phyloP scores from a whole-genome alignment of 345 rosid genomes.

The Chamaenerion angustifolium region DNA sequence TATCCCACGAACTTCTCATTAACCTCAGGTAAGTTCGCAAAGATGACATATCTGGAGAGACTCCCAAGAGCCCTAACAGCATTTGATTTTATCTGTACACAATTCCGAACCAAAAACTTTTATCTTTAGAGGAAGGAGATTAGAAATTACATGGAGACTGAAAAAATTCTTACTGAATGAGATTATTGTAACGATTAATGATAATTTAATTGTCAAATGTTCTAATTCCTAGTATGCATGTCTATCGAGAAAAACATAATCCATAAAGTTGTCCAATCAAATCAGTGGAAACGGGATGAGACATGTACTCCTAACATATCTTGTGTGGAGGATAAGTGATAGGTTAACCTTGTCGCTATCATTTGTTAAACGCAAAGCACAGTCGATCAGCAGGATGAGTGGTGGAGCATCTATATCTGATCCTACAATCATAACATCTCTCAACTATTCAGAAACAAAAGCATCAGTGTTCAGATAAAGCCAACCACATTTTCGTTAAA shows the following conservation, averaged over 20 bases:
- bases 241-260: too few relatives aligned
- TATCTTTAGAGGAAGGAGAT: neutral
- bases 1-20: constrained; percentile 15
- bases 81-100: constrained; percentile 29
- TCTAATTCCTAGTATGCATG: too few relatives aligned
- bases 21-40: constrained; percentile 16
- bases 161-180: too few relatives aligned
- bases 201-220: too few relatives aligned
- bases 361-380: constrained; percentile 64
- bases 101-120: neutral
- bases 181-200: too few relatives aligned
- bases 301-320: too few relatives aligned
- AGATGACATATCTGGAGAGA: constrained; percentile 48
- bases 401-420: constrained; percentile 20
- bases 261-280: too few relatives aligned
- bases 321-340: neutral
- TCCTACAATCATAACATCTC: constrained; percentile 17
- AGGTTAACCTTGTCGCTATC: constrained; percentile 84
- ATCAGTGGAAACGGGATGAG: too few relatives aligned
- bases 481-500: neutral
- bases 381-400: constrained; percentile 34
- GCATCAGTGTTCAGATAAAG: neutral
- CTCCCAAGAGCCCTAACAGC: constrained; percentile 89
- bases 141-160: neutral
- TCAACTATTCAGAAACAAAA: constrained; percentile 2